Evolutionary conservation across 164 flowering plant species (phyloP), one percentile per base, ranked within the genome.

Genomic region (Echeveria elegans): DNA sequence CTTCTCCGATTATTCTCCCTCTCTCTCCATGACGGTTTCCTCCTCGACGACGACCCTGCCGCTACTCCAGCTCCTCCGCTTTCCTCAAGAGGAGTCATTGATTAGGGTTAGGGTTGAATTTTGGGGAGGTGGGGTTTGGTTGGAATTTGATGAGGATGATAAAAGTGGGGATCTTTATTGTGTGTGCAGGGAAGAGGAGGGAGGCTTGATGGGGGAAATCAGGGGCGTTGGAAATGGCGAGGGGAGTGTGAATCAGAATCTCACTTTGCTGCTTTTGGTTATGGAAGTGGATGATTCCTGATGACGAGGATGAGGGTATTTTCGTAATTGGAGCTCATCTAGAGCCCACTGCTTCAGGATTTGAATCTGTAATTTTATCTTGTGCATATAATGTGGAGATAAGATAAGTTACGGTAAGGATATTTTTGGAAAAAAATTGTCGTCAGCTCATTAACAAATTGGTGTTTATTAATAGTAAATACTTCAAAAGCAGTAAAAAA

Each of bases 1-100:
- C 98, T 84, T 78, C 89, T 81, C 84, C 89, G 76, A 72, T 92
- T 92, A 73, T 92, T 92, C 81, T 92, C 98, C 66, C 96, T 84
- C 82, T 92, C 98, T 77, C 87, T 89, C 96, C 96, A 92, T 37
- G 98, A 88, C 66, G 98, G 96, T 75, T 89, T 75, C 78, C 92
- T 72, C 72, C 94, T 73, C 65, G 86, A 68, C 29, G 75, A 41
- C 69, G 77, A 1, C 50, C 23, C 52, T 18, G 52, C 66, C 19
- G 59, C 59, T 6, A 14, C 60, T 53, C 31, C 60, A 2, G n/a
- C 21, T 23, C 60, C 28, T 28, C 31, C 3, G 60, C 31, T 5
- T 53, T 28, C 10, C 28, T 28, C 4, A 10, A 1, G 28, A 2
- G 5, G 31, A 6, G 4, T 2, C 16, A 10, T 53, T 28, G 30